Conservation (phyloP, 2,329 filamentous ascomycete genomes). For the Orbilia ellipsospora region DNA sequence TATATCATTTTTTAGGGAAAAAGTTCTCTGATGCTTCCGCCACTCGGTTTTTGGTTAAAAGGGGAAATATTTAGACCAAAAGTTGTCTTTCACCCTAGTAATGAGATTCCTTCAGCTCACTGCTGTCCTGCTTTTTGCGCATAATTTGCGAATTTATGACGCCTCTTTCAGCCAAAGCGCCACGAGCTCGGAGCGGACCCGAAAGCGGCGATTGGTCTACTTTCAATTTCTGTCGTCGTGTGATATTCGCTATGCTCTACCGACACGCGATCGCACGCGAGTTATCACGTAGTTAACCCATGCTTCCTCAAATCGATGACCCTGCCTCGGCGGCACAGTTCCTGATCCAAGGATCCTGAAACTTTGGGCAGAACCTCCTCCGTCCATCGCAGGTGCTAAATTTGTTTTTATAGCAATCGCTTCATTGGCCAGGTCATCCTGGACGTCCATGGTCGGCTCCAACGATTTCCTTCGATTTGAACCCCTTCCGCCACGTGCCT, state of each 20-base stretch:
- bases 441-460: constrained; percentile 1
- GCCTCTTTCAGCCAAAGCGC: constrained; percentile 22
- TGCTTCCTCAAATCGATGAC: background rate
- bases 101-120: constrained; percentile 13
- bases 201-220: constrained; percentile 19
- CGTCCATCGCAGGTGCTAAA: background rate
- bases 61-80: background rate
- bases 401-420: constrained; percentile 2
- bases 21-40: background rate
- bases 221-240: background rate
- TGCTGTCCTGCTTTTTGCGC: constrained; percentile 1
- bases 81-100: too few relatives aligned
- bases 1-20: constrained; percentile 8
- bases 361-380: background rate
- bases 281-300: background rate
- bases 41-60: background rate
- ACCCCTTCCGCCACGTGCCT: constrained; percentile 5
- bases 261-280: background rate
- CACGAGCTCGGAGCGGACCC: background rate
- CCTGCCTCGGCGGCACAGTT: background rate
- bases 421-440: constrained; percentile 8
- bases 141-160: constrained; percentile 13
- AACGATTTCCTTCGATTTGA: background rate
- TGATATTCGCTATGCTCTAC: background rate
- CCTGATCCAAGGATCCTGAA: background rate